Conservation (phyloP, 768 basidiomycete genomes). For the Mycena olivaceomarginata region DNA sequence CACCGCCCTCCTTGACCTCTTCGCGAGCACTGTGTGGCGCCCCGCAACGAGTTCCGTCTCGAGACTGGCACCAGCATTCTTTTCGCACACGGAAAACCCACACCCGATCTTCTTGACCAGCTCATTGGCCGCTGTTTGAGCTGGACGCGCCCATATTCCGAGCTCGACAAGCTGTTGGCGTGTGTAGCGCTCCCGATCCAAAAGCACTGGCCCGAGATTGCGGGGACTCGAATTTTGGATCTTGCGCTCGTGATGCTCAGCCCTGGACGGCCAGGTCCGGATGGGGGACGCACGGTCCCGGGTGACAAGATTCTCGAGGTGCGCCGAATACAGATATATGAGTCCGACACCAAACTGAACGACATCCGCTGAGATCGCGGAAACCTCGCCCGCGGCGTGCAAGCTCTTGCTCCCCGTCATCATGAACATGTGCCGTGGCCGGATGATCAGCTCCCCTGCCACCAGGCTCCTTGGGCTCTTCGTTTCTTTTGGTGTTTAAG, state of each 20-base stretch:
- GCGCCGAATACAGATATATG: too few species aligned
- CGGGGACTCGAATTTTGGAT: conserved; percentile 34
- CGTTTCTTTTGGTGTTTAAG: conserved; percentile 31
- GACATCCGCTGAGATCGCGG: conserved; percentile 27
- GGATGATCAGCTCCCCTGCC: conserved; percentile 29
- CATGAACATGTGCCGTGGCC: conserved; percentile 21
- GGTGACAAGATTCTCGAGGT: conserved; percentile 41
- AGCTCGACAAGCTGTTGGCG: conserved; percentile 30
- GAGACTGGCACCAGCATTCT: conserved; percentile 28
- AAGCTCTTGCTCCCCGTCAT: conserved; percentile 40
- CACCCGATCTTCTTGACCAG: conserved; percentile 26
- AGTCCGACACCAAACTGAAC: too few species aligned
- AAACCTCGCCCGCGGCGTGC: conserved; percentile 36
- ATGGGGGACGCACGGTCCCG: conserved; percentile 34
- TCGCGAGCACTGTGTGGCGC: conserved; percentile 24
- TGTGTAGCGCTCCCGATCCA: conserved; percentile 36
- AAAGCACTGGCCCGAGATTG: conserved; percentile 34
- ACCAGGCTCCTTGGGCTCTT: background rate
- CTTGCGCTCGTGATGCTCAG: conserved; percentile 29
- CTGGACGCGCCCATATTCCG: conserved; percentile 31
- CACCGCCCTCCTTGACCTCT: conserved; percentile 35
- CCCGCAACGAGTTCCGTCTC: conserved; percentile 28
- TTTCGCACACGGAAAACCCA: conserved; percentile 35
- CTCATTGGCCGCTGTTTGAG: conserved; percentile 36
- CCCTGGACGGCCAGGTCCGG: conserved; percentile 29